A percentile compares a stretch with the other conserved stretches of the same genome.
Evolutionary conservation across 2,329 filamentous ascomycete genomes (phyloP).

Genomic region (Colletotrichum magnum): DNA sequence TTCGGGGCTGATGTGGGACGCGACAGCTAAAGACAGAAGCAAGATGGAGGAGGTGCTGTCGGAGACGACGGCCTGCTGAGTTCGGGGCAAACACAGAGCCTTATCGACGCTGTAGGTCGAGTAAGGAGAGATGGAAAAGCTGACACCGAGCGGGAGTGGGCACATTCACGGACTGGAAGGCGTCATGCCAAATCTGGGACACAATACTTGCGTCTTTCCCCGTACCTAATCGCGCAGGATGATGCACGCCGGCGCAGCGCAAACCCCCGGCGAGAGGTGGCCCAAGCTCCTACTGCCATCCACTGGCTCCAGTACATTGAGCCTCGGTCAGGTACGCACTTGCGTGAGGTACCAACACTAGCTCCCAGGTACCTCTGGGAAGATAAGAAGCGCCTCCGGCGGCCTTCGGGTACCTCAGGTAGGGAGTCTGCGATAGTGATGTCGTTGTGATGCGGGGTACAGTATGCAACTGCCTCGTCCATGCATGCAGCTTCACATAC

Average conservation of each 20-base stretch:
- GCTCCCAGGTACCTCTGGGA: too few species aligned
- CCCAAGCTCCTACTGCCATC: constrained; percentile 54
- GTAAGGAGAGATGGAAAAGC: constrained; percentile 4
- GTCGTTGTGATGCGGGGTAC: constrained; percentile 31
- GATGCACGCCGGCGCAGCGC: constrained; percentile 24
- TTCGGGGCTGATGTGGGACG: not conserved
- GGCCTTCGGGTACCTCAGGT: too few species aligned
- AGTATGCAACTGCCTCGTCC: not conserved
- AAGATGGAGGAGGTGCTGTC: too few species aligned
- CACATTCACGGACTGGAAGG: constrained; percentile 11
- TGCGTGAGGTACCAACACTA: too few species aligned
- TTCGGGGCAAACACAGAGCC: not conserved
- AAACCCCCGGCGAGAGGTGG: constrained; percentile 33
- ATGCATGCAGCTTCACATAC: constrained; percentile 6
- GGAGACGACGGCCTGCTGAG: not conserved
- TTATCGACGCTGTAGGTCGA: not conserved
- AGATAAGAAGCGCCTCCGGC: too few species aligned
- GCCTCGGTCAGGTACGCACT: too few species aligned
- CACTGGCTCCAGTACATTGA: constrained; percentile 4
- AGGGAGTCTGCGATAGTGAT: constrained; percentile 8
- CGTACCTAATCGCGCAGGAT: constrained; percentile 9
- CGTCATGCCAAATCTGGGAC: constrained; percentile 30
- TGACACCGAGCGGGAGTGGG: constrained; percentile 14
- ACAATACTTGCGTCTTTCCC: constrained; percentile 8
- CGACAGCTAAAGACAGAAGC: not conserved